Conservation (phyloP, 352 stramenopile species). For the Globisporangium echinulatum region DNA sequence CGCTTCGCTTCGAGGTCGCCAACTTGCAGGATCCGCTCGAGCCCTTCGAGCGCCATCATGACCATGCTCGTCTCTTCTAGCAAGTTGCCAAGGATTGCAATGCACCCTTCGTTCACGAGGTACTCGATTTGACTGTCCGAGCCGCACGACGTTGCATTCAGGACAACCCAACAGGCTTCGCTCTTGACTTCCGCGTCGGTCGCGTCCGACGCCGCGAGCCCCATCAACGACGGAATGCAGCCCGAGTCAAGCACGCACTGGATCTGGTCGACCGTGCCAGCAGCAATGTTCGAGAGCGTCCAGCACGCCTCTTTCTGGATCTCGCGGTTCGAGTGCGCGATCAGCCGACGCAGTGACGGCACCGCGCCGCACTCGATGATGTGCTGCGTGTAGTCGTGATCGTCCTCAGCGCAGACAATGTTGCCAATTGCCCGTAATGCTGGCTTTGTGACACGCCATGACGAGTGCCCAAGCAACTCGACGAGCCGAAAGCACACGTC, state of each 20-base stretch:
- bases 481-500: conserved; percentile 90
- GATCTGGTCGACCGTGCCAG: conserved; percentile 96
- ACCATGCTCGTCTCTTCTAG: conserved; percentile 97
- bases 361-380: conserved; percentile 97
- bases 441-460: conserved; percentile 95
- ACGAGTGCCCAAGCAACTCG: conserved; percentile 89
- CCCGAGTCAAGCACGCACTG: conserved; percentile 96
- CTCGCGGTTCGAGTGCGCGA: conserved; percentile 94
- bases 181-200: conserved; percentile 96
- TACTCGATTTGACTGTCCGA: conserved; percentile 94
- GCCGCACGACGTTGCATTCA: conserved; percentile 97
- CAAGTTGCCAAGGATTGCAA: conserved; percentile 87
- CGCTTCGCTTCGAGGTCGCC: conserved; percentile 86
- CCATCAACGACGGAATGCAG: conserved; percentile 92
- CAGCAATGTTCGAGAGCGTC: conserved; percentile 98
- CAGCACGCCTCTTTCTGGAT: conserved; percentile 97
- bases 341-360: conserved; percentile 89
- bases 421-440: conserved; percentile 97
- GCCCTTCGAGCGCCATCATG: conserved; percentile 97
- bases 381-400: conserved; percentile 89
- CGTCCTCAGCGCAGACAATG: conserved; percentile 97
- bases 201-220: conserved; percentile 87
- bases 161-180: conserved; percentile 97
- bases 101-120: conserved; percentile 82
- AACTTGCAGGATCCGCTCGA: conserved; percentile 96